Evolutionary conservation across 2,329 filamentous ascomycete genomes (phyloP), one percentile per base, ranked within the genome.

Genomic region (Fusarium sp.): DNA sequence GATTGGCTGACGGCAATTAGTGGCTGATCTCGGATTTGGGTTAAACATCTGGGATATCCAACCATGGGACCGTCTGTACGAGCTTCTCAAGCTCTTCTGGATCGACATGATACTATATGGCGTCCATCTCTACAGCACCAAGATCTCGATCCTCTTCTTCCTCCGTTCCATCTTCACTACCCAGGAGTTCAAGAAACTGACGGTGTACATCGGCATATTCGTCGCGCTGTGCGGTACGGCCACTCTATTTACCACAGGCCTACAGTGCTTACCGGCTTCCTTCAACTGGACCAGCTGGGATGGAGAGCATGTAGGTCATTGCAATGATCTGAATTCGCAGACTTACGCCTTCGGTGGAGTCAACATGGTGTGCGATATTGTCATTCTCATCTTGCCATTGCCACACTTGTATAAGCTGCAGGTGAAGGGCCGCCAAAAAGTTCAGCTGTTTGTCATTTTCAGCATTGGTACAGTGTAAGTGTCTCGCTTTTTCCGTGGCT

Each of bases 31-130:
- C 19, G 62, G 62, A 4, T 65, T 65, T 7, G 62, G 62, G 5
- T 24, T 65, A 3, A 58, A 65, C 15, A 65, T 65, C 4, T 65
- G 62, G 62, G 57, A 65, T 3, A 49, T 65, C 10, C 40, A 48
- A 5, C 61, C 61, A 1, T 65, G 58, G 8, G 64, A 58, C 7
- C 25, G 51, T 9, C 10, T 67, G 7, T 67, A 67, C 6, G 34
- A 67, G 35, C 41, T 67, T 8, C 40, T 67, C 2, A 65, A 44
- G 28, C 29, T 65, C 4, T 67, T 67, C 44, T 67, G 64, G 64
- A 59, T 67, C 6, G 64, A 67, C 25, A 64, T 67, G 38, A 67
- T 67, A 15, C 47, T 67, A 56, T 67, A 67, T 31, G 67, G 64
- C 22, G 29, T 67, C 13, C 64, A 67, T 5, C 49, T 67, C 13